Base-by-base conservation (phyloP, 805 yeast species). In the Blastobotrys muscicola region DNA sequence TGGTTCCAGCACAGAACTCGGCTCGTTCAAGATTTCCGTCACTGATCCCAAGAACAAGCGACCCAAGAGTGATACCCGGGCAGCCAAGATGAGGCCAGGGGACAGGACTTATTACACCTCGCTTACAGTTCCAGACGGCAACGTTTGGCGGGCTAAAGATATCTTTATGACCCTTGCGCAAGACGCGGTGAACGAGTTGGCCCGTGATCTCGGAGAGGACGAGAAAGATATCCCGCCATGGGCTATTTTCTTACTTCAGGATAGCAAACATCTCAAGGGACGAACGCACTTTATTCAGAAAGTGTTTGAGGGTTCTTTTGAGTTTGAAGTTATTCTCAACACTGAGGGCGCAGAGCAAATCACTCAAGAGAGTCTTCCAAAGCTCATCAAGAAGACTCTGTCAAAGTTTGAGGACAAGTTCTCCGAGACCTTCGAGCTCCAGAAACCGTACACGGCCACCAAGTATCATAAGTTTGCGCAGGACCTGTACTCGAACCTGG, bases 271-370 rank as follows among this genome's bases (percentile, higher is more conserved):
- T 16, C 79, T 77, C 50, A 76, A 64, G 48, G 97, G 96, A 1
- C 85, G 85, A 56, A 58, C 85, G 45, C 96, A 90, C 58, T 74
- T 75, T 46, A 64, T 87, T 26, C 96, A 90, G 61, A 80, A 84
- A 53, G 68, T 79, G 0, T 92, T 77, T 59, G 69, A 72, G 54
- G 95, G 94, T 2, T 67, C 64, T 11, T 82, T 84, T 58, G 85
- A 85, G 58, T 85, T 85, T 58, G 86, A 82, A 47, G 64, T 90
- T 14, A 56, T 76, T 2, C 89, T 66, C 64, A 77, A 76, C 50
- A 66, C 64, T 42, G 73, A 71, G 3, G 48, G 56, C 1, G 61
- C 80, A 0, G 47, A 59, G 1, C 59, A 57, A 38, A 66, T 65
- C 59, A 1, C 68, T 31, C 29, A 16, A 33, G 43, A 34, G 23